A percentile compares a stretch with the other conserved stretches of the same genome.
These are phyloP conservation scores for Metarhizium album DNA, from an alignment of 2,329 filamentous ascomycete species.

Conservation along the genomic window DNA sequence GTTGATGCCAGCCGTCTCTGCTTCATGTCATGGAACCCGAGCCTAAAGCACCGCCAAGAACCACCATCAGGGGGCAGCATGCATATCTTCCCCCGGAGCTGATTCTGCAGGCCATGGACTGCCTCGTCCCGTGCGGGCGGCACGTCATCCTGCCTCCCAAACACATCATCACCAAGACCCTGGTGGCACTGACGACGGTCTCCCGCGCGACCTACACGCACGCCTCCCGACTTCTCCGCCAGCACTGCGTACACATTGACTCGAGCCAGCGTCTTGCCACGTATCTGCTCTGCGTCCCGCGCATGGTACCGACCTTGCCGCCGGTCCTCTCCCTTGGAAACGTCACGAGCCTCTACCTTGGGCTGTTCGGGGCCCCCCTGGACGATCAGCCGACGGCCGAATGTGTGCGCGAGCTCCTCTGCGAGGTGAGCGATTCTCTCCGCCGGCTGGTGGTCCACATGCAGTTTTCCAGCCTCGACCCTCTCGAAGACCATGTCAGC, in stretches of 20 bases:
- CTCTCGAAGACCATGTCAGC: slow-evolving; percentile 29
- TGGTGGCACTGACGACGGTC: slow-evolving; percentile 32
- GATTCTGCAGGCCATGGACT: slow-evolving; percentile 24
- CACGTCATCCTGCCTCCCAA: slow-evolving; percentile 23
- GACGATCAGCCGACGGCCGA: slow-evolving; percentile 29
- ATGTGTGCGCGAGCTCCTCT: slow-evolving; percentile 32
- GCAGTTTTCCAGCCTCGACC: slow-evolving; percentile 32
- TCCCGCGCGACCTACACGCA: slow-evolving; percentile 29
- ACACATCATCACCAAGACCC: slow-evolving; percentile 30
- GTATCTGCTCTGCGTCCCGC: slow-evolving; percentile 24
- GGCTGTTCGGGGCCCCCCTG: slow-evolving; percentile 24
- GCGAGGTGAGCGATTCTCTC: slow-evolving; percentile 27
- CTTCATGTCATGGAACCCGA: background rate
- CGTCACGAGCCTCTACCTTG: slow-evolving; percentile 31
- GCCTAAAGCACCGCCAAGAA: background rate
- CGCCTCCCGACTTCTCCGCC: slow-evolving; percentile 31
- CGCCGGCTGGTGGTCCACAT: slow-evolving; percentile 36
- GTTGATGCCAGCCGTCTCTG: background rate
- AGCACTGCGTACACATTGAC: slow-evolving; percentile 34
- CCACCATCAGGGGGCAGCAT: background rate
- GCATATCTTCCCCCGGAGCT: slow-evolving; percentile 23
- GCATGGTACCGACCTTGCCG: slow-evolving; percentile 19
- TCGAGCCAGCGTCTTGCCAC: slow-evolving; percentile 23
- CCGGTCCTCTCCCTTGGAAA: slow-evolving; percentile 18
- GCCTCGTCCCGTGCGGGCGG: slow-evolving; percentile 21